phyloP scores from a whole-genome alignment of 371 early-diverging fungal genomes.

The Circinella umbellata region DNA sequence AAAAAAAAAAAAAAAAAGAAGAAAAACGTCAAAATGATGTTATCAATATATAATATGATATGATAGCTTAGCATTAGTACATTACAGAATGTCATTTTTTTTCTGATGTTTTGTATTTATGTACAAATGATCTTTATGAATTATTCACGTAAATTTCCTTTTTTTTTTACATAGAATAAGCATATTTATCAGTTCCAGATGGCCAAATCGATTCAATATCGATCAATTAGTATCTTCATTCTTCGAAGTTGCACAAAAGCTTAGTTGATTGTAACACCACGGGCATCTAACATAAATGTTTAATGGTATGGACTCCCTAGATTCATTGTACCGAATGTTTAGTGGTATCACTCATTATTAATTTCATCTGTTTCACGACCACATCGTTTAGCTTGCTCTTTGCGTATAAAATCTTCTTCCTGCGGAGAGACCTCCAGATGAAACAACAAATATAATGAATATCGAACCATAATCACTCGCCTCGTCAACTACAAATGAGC shows the following conservation, averaged over 20 bases:
- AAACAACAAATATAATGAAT: constrained; percentile 49
- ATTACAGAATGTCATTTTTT: too few relatives aligned
- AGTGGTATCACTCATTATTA: constrained; percentile 73
- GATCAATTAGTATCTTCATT: neutral
- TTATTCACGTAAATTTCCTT: neutral
- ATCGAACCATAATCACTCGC: constrained; percentile 48
- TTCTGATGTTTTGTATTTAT: too few relatives aligned
- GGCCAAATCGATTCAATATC: constrained; percentile 15
- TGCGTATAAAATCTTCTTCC: too few relatives aligned
- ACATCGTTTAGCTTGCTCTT: constrained; percentile 55
- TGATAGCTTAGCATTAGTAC: too few relatives aligned
- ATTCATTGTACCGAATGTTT: constrained; percentile 20
- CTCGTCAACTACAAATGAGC: constrained; percentile 42
- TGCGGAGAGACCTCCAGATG: constrained; percentile 59
- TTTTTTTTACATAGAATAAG: constrained; percentile 6
- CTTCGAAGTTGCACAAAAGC: neutral
- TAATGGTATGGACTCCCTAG: constrained; percentile 20
- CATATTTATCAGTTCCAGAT: constrained; percentile 11
- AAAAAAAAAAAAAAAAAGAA: too few relatives aligned
- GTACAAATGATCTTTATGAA: too few relatives aligned
- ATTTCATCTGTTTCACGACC: constrained; percentile 73
- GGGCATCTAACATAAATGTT: constrained; percentile 24
- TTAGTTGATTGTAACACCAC: constrained; percentile 20
- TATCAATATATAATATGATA: too few relatives aligned
- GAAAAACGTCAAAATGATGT: too few relatives aligned